A percentile compares a stretch with the other conserved stretches of the same genome.
Conservation (phyloP, 371 early-diverging fungal genomes). For the Entomophthora muscae region DNA sequence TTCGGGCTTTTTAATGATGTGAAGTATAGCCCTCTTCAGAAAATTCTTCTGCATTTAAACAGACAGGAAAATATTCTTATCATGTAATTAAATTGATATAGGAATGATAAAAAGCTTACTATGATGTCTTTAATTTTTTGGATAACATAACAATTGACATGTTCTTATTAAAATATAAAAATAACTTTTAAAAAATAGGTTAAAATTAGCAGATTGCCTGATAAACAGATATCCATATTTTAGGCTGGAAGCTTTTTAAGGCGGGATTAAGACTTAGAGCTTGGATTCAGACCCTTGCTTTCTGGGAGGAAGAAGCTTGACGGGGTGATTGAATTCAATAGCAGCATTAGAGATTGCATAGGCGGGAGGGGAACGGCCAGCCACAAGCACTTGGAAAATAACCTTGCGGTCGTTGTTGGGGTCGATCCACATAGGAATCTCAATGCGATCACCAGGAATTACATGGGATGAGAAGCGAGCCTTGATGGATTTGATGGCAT, state of each 20-base stretch:
- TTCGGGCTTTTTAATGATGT: no score
- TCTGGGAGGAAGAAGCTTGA: background rate
- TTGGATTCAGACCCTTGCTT: background rate
- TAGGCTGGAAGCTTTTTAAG: background rate
- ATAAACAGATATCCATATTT: background rate
- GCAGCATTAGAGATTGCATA: slow-evolving; percentile 75
- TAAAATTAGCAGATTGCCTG: no score
- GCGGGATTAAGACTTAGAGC: no score
- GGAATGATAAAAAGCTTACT: no score
- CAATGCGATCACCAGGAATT: slow-evolving; percentile 91
- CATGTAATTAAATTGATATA: no score
- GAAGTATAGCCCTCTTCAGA: no score
- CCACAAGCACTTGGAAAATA: slow-evolving; percentile 77
- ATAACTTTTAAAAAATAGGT: no score
- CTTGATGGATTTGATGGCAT: slow-evolving; percentile 66
- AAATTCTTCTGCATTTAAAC: no score
- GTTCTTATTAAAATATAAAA: no score
- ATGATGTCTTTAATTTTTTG: no score
- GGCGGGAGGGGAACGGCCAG: slow-evolving; percentile 57
- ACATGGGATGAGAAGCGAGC: slow-evolving; percentile 81
- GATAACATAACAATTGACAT: no score
- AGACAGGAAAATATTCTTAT: no score
- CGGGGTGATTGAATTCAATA: slow-evolving; percentile 33
- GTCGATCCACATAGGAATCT: slow-evolving; percentile 90
- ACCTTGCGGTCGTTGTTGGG: slow-evolving; percentile 37